Evolutionary conservation across 202 grass and related monocot species (phyloP).

Genomic region (Dendrocalamus latiflorus): DNA sequence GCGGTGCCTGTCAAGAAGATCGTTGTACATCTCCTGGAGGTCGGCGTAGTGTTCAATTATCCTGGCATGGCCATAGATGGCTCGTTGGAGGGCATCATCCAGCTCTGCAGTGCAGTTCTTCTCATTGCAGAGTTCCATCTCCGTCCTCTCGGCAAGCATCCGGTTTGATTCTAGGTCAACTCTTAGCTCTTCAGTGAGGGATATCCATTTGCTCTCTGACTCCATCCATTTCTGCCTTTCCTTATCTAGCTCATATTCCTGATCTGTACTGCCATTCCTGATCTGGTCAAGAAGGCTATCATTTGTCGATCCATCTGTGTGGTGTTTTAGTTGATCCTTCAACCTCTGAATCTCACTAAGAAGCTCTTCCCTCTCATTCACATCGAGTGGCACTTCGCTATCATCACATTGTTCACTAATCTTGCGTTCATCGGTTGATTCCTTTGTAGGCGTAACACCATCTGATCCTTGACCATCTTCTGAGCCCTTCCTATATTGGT

Average conservation of each 20-base stretch:
- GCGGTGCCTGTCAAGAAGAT: constrained; percentile 71
- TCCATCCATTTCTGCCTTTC: constrained; percentile 89
- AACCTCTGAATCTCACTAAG: constrained; percentile 40
- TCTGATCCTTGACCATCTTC: constrained; percentile 36
- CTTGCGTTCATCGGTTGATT: not conserved
- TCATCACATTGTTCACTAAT: constrained; percentile 23
- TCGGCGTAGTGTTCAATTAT: constrained; percentile 92
- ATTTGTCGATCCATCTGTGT: constrained; percentile 28
- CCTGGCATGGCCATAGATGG: constrained; percentile 78
- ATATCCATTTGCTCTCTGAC: constrained; percentile 97
- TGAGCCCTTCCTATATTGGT: constrained; percentile 41
- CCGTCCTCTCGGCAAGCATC: constrained; percentile 74
- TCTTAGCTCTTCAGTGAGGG: constrained; percentile 77
- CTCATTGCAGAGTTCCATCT: constrained; percentile 67
- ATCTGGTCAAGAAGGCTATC: constrained; percentile 76
- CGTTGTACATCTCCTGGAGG: constrained; percentile 82
- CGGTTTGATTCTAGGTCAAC: constrained; percentile 79
- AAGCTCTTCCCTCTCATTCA: constrained; percentile 38
- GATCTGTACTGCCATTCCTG: constrained; percentile 53
- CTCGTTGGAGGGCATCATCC: constrained; percentile 77
- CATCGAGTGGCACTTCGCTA: not conserved
- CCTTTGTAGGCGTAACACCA: constrained; percentile 4
- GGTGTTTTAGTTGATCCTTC: constrained; percentile 37
- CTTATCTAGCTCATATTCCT: constrained; percentile 66
- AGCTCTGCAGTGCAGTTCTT: constrained; percentile 86